These are phyloP conservation scores for Suillus subaureus DNA, from an alignment of 768 basidiomycete genomes.

Conservation along the genomic window DNA sequence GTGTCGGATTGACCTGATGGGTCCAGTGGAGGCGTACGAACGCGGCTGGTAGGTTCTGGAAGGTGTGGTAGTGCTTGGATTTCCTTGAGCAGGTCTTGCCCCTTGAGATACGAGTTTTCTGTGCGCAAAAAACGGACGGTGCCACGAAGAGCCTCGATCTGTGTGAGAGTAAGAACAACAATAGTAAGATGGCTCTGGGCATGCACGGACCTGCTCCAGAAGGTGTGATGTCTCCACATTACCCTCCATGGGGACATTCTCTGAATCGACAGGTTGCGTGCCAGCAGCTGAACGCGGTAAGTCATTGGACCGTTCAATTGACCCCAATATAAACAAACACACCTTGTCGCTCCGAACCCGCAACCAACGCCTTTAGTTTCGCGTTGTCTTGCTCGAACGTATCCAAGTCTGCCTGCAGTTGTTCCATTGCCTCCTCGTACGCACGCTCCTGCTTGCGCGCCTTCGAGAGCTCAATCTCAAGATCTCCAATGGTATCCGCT, in stretches of 20 bases:
- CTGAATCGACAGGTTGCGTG: constrained; percentile 54
- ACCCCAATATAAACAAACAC: constrained; percentile 22
- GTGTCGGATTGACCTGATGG: constrained; percentile 70
- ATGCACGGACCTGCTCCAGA: constrained; percentile 71
- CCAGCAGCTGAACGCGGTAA: constrained; percentile 40
- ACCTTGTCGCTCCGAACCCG: constrained; percentile 76
- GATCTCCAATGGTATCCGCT: constrained; percentile 77
- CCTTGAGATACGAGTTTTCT: constrained; percentile 93
- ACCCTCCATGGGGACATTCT: constrained; percentile 70
- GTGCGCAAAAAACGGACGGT: constrained; percentile 91
- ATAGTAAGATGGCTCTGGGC: not conserved
- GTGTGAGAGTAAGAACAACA: constrained; percentile 18
- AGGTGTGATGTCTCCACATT: constrained; percentile 87
- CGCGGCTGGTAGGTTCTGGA: constrained; percentile 46
- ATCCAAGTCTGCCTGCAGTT: constrained; percentile 88
- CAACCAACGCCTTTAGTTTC: constrained; percentile 71
- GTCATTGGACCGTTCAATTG: not conserved
- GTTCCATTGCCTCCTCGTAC: constrained; percentile 93
- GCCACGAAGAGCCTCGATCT: constrained; percentile 90
- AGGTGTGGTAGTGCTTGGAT: constrained; percentile 75
- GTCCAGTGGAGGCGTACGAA: constrained; percentile 67
- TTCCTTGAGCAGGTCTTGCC: constrained; percentile 85
- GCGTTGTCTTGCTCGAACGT: constrained; percentile 84
- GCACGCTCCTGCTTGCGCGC: constrained; percentile 86
- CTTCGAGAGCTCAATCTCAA: constrained; percentile 80